Evolutionary conservation across 2,329 filamentous ascomycete genomes (phyloP), one percentile per base, ranked within the genome.

Genomic region (Arachnomyces sp.): DNA sequence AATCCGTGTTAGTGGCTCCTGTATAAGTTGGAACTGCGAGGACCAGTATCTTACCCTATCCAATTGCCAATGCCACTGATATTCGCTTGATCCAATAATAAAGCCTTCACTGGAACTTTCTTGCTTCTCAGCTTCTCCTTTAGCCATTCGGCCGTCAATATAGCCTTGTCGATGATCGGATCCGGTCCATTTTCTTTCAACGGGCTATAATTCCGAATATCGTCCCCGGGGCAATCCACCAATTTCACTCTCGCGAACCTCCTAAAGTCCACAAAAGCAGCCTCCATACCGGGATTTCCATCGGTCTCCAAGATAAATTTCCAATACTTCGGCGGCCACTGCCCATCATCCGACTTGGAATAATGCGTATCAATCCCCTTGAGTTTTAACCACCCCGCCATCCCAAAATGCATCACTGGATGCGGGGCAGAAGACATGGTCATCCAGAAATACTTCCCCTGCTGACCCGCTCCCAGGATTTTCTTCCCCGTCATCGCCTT

Each of bases 391-490:
- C 92, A 96, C 5, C 92, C 79, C 12, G 70, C 67, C 73, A 76
- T 76, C 31, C 87, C 87, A 52, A 93, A 81, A 61, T 94, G 88
- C 79, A 94, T 87, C 20, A 96, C 77, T 0, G 84, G 77, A 63
- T 96, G 92, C 1, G 90, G 89, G 8, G 86, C 75, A 7, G 75
- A 73, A 17, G 76, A 74, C 76, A 85, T 84, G 29, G 86, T 80
- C 15, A 96, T 71, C 72, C 92, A 98, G 61, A 98, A 96, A 58
- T 96, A 96, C 73, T 96, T 98, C 7, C 92, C 92, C 59, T 95
- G 92, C 44, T 84, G 87, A 3, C 84, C 84, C 3, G 84, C 84
- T 39, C 72, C 74, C 31, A 74, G 52, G 25, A 83, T 78, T 55
- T 79, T 86, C 55, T 84, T 90, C 3, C 86, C 87, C 3, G 73